Conservation (phyloP, 2,329 filamentous ascomycete species). For the Stagonosporopsis chrysanthemi region DNA sequence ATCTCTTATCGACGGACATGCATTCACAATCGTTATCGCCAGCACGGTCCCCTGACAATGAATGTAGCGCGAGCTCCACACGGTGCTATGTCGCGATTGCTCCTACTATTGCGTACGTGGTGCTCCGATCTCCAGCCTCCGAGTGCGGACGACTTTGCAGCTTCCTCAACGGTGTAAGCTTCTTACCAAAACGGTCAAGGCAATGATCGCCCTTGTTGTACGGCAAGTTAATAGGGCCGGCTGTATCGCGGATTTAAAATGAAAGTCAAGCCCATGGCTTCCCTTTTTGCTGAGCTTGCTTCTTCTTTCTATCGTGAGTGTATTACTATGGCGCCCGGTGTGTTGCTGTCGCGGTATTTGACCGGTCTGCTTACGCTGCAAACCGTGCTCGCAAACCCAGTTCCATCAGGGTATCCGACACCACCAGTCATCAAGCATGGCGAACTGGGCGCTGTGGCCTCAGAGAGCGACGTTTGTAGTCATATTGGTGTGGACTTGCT, state of each 20-base stretch:
- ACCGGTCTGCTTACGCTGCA: conserved; percentile 40
- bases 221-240: conserved; percentile 7
- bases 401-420: conserved; percentile 24
- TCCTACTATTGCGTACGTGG: conserved; percentile 16
- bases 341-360: conserved; percentile 29
- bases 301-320: conserved; percentile 17
- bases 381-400: conserved; percentile 35
- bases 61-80: background rate
- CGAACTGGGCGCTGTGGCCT: conserved; percentile 56
- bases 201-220: conserved; percentile 13
- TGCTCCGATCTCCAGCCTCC: conserved; percentile 5
- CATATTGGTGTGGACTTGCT: conserved; percentile 57
- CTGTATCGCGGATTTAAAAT: conserved; percentile 16
- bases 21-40: conserved; percentile 1
- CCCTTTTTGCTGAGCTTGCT: conserved; percentile 17
- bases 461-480: conserved; percentile 55
- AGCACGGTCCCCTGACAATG: background rate
- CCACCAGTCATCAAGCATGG: conserved; percentile 28
- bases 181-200: conserved; percentile 10
- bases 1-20: conserved; percentile 12
- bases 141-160: conserved; percentile 14
- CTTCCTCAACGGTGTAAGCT: conserved; percentile 19
- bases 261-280: conserved; percentile 12
- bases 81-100: conserved; percentile 11
- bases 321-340: conserved; percentile 32